A percentile compares a stretch with the other conserved stretches of the same genome.
phyloP scores from a whole-genome alignment of 202 grass and related monocot species.

The Dendrocalamus latiflorus region DNA sequence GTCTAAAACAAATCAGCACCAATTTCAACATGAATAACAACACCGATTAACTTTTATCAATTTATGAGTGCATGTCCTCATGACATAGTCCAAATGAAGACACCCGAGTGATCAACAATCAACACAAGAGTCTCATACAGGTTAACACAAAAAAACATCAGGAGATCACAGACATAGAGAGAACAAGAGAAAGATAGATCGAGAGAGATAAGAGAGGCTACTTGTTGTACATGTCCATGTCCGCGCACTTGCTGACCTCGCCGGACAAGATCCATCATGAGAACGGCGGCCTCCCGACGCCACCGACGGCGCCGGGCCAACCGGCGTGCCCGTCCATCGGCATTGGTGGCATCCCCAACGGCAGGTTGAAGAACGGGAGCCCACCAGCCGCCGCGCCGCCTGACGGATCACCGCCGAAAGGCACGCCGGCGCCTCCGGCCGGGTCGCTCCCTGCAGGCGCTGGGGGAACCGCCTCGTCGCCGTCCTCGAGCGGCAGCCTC shows the following conservation, averaged over 20 bases:
- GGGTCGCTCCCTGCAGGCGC: slow-evolving; percentile 24
- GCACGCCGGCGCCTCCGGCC: slow-evolving; percentile 8
- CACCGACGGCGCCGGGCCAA: slow-evolving; percentile 25
- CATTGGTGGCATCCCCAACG: slow-evolving; percentile 69
- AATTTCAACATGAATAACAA: slow-evolving; percentile 11
- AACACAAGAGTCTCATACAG: slow-evolving; percentile 26
- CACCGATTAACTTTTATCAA: slow-evolving; percentile 31
- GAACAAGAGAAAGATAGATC: not conserved
- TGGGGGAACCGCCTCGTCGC: slow-evolving; percentile 53
- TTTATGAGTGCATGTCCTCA: slow-evolving; percentile 46
- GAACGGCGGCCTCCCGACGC: slow-evolving; percentile 42
- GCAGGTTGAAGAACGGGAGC: slow-evolving; percentile 74
- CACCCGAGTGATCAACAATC: slow-evolving; percentile 32
- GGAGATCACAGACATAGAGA: slow-evolving; percentile 10
- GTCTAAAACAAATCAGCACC: not conserved
- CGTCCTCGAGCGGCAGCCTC: slow-evolving; percentile 82
- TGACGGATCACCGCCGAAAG: slow-evolving; percentile 29
- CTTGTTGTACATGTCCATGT: slow-evolving; percentile 40
- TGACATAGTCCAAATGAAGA: slow-evolving; percentile 23
- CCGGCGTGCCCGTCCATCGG: slow-evolving; percentile 45
- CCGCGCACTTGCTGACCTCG: not conserved
- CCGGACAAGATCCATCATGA: slow-evolving; percentile 16
- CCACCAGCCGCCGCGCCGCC: slow-evolving; percentile 22
- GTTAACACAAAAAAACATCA: slow-evolving; percentile 43
- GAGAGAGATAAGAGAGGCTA: slow-evolving; percentile 35